Conservation (phyloP, 768 basidiomycete genomes). For the Suillus tomentosus region DNA sequence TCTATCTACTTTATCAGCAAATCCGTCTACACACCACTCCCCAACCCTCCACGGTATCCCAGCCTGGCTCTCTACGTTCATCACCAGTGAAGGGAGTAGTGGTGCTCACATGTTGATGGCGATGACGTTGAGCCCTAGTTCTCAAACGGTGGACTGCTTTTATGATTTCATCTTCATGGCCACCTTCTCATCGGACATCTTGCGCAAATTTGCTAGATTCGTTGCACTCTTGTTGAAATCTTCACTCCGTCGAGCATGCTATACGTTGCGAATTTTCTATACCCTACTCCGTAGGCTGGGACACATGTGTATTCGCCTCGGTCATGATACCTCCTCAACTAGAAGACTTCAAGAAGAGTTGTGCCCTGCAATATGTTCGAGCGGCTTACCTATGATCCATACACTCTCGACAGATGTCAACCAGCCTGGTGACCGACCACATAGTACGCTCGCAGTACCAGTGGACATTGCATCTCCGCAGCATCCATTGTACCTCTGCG, state of each 20-base stretch:
- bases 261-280: slow-evolving; percentile 3
- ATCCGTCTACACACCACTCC: too few relatives aligned
- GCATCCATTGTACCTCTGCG: neutral
- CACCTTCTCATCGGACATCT: neutral
- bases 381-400: neutral
- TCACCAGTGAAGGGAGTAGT: too few relatives aligned
- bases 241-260: neutral
- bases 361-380: slow-evolving; percentile 14
- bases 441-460: neutral
- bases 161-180: neutral
- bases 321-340: neutral
- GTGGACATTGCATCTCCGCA: neutral
- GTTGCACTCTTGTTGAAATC: neutral
- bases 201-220: neutral
- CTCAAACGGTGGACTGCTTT: neutral
- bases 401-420: neutral
- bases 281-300: neutral
- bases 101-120: too few relatives aligned
- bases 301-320: neutral
- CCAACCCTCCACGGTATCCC: too few relatives aligned
- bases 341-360: neutral
- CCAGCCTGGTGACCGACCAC: neutral
- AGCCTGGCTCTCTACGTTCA: too few relatives aligned
- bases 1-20: too few relatives aligned
- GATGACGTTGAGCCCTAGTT: too few relatives aligned